Conservation (phyloP, 768 basidiomycete genomes). For the Trametes gibbosa region DNA sequence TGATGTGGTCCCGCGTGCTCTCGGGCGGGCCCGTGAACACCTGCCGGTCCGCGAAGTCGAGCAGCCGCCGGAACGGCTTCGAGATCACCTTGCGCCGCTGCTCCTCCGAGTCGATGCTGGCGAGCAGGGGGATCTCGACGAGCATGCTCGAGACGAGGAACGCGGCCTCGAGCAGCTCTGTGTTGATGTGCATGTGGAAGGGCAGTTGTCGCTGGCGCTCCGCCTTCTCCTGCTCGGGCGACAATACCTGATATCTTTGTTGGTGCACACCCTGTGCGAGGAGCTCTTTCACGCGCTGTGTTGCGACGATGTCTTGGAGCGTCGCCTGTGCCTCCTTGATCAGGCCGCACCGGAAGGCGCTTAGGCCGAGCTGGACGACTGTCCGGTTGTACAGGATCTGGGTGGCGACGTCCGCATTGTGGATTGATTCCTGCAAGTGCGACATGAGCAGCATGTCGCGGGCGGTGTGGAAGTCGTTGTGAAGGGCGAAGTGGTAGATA, state of each 20-base stretch:
- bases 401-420: slow-evolving; percentile 93
- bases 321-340: slow-evolving; percentile 93
- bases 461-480: slow-evolving; percentile 94
- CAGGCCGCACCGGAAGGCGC: slow-evolving; percentile 92
- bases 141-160: slow-evolving; percentile 99
- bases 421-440: slow-evolving; percentile 94
- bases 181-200: slow-evolving; percentile 99
- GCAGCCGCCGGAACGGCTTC: slow-evolving; percentile 92
- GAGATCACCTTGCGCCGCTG: slow-evolving; percentile 89
- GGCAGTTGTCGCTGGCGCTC: slow-evolving; percentile 95
- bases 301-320: slow-evolving; percentile 93
- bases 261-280: slow-evolving; percentile 96
- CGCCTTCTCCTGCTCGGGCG: slow-evolving; percentile 95
- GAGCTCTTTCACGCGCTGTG: slow-evolving; percentile 95
- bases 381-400: slow-evolving; percentile 98
- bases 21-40: slow-evolving; percentile 99
- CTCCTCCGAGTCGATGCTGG: slow-evolving; percentile 93
- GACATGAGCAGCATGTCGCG: slow-evolving; percentile 99
- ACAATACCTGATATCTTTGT: slow-evolving; percentile 81
- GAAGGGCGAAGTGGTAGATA: slow-evolving; percentile 94
- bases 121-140: slow-evolving; percentile 92
- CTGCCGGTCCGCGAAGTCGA: slow-evolving; percentile 97
- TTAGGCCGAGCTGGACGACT: slow-evolving; percentile 94
- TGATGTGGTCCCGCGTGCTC: slow-evolving; percentile 97
- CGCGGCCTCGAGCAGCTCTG: slow-evolving; percentile 94